Evolutionary conservation across 208 protist species (phyloP), one percentile per base, ranked within the genome.

Genomic region (Acanthamoeba rhysodes): DNA sequence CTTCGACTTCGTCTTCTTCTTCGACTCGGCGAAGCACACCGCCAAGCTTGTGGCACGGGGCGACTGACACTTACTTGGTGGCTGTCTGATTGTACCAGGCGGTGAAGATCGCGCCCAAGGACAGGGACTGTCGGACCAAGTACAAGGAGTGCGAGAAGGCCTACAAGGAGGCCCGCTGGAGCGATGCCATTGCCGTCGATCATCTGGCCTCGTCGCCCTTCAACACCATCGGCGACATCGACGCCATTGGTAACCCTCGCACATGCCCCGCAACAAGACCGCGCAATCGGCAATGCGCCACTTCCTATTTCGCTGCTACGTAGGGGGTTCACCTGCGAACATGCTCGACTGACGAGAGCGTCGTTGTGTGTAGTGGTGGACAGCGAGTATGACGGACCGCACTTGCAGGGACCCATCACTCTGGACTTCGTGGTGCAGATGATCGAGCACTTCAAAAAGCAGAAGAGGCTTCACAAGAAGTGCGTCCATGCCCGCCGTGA

Each of bases 111-210:
- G 95, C 97, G 70, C 99, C 99, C 12, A 98, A 48, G 8, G 98
- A 99, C 82, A 96, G 95, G 82, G 98, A 99, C 62, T 99, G 98
- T 10, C 95, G 98, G 95, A 91, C 87, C 68, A 99, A 99, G 97
- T 97, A 98, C 24, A 99, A 99, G 64, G 95, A 98, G 34, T 99
- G 98, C 90, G 98, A 99, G 72, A 99, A 99, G 96, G 98, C 99
- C 87, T 96, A 99, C 24, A 98, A 98, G 55, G 97, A 97, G 5
- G 98, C 98, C n/a, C 97, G 98, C 18, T 99, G 99, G 96, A 98
- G 98, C 80, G 98, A 98, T 68, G 99, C 99, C 2, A 99, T 99
- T 94, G 97, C 98, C 88, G 97, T 96, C 9, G 98, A 99, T 22
- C 45, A 70, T 27, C 87, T 95, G 24, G 88, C 66, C 45, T 16